Evolutionary conservation across 1,139 yeast genomes (phyloP).

Genomic region (Yamadazyma diospyri): DNA sequence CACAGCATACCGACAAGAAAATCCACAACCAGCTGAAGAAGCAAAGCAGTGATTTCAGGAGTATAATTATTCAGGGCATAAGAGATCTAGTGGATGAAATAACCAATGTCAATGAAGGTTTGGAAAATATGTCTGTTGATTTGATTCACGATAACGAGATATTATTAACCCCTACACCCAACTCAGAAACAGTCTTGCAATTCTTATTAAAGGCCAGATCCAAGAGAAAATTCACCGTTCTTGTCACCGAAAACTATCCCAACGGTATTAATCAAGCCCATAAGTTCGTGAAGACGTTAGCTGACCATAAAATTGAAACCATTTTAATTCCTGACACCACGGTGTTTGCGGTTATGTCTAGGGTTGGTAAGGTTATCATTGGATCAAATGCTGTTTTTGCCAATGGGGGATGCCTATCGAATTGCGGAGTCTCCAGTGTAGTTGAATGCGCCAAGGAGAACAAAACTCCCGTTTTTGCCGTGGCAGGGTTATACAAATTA

Average conservation of each 20-base stretch:
- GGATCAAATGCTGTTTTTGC: constrained; percentile 93
- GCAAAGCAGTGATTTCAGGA: constrained; percentile 66
- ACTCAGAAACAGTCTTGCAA: constrained; percentile 82
- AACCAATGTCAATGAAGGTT: constrained; percentile 82
- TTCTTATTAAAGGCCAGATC: constrained; percentile 83
- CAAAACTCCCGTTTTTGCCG: constrained; percentile 92
- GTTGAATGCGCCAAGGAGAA: constrained; percentile 96
- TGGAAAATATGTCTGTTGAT: constrained; percentile 87
- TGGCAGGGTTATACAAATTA: constrained; percentile 89
- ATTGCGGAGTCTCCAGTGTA: constrained; percentile 88
- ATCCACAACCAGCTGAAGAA: constrained; percentile 19
- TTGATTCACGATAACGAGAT: constrained; percentile 94
- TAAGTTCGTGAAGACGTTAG: constrained; percentile 71
- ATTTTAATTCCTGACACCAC: constrained; percentile 91
- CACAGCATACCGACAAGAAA: constrained; percentile 28
- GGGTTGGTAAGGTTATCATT: constrained; percentile 93
- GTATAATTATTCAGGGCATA: constrained; percentile 90
- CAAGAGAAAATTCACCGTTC: constrained; percentile 87
- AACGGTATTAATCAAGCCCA: constrained; percentile 77
- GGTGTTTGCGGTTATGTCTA: constrained; percentile 91
- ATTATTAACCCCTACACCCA: constrained; percentile 89
- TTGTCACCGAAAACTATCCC: constrained; percentile 91
- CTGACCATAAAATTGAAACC: constrained; percentile 85
- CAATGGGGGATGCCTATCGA: constrained; percentile 90
- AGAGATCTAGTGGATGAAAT: constrained; percentile 92